Evolutionary conservation across 768 basidiomycete species (phyloP).

Genomic region (Lyophyllum decastes): DNA sequence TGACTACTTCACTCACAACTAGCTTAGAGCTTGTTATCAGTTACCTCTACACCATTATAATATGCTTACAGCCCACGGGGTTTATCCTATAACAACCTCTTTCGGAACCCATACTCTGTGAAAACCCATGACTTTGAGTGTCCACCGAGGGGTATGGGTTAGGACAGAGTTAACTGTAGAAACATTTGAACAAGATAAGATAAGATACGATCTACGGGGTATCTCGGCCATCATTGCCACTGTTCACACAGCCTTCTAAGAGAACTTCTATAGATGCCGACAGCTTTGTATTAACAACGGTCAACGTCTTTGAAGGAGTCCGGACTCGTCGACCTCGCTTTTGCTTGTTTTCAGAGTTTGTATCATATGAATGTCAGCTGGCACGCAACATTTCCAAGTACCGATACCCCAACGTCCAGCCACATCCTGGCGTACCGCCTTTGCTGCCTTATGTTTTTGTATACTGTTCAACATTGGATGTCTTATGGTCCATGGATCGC

Average conservation of each 20-base stretch:
- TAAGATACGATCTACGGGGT: not conserved
- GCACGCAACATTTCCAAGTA: slow-evolving; percentile 37
- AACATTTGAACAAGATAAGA: not conserved
- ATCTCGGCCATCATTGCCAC: not conserved
- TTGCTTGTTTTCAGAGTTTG: not conserved
- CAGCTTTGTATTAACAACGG: not conserved
- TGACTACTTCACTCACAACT: too few species aligned
- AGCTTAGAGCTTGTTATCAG: too few species aligned
- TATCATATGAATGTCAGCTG: slow-evolving; percentile 21
- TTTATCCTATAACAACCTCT: too few species aligned
- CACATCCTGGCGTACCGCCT: slow-evolving; percentile 50
- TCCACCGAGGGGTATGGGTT: too few species aligned
- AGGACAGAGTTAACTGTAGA: too few species aligned
- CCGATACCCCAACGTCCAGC: slow-evolving; percentile 57
- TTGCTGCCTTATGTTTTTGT: slow-evolving; percentile 53
- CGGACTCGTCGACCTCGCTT: not conserved
- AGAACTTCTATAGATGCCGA: not conserved
- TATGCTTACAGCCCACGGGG: too few species aligned
- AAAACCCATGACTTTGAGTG: too few species aligned
- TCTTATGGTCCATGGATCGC: slow-evolving; percentile 69
- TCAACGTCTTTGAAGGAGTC: not conserved
- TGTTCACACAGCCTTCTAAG: not conserved
- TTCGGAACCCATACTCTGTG: too few species aligned
- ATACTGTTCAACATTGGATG: slow-evolving; percentile 64
- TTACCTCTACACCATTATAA: too few species aligned